Percentiles rank a stretch among this genome's conserved stretches.
These are phyloP conservation scores for Tylopilus sp. DNA, from an alignment of 1,284 basidiomycete genomes.

Conservation along the genomic window DNA sequence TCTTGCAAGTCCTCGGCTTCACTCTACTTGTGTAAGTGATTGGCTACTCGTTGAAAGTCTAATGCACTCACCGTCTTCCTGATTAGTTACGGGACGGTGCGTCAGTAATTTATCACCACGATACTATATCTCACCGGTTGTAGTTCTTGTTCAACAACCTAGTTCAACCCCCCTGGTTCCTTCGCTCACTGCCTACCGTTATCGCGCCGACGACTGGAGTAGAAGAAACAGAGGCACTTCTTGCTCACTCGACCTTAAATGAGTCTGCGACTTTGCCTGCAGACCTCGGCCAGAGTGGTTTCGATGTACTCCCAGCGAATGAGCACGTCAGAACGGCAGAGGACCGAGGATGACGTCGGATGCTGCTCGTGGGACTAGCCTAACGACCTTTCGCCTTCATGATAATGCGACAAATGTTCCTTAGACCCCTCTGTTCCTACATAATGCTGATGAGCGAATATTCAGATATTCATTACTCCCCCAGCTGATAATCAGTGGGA, in stretches of 20 bases:
- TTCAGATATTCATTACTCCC: neutral
- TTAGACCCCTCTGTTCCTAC: neutral
- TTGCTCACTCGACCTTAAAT: slow-evolving; percentile 47
- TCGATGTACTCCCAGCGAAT: slow-evolving; percentile 59
- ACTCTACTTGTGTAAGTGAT: slow-evolving; percentile 72
- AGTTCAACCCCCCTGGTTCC: slow-evolving; percentile 56
- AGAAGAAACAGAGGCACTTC: slow-evolving; percentile 51
- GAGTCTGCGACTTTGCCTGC: slow-evolving; percentile 73
- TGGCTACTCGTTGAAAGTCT: slow-evolving; percentile 28
- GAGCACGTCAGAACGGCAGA: slow-evolving; percentile 36
- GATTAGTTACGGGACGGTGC: slow-evolving; percentile 55
- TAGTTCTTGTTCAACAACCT: slow-evolving; percentile 79
- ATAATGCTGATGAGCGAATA: neutral
- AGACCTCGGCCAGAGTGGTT: slow-evolving; percentile 66
- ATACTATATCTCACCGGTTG: slow-evolving; percentile 15
- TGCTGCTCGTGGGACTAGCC: neutral
- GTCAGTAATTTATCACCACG: slow-evolving; percentile 15
- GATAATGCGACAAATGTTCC: neutral
- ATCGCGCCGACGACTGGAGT: slow-evolving; percentile 31
- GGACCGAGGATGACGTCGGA: slow-evolving; percentile 4
- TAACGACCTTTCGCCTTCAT: neutral
- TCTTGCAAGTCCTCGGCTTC: slow-evolving; percentile 88
- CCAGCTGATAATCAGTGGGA: too few species aligned
- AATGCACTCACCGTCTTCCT: slow-evolving; percentile 7
- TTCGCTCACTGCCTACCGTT: slow-evolving; percentile 40